phyloP scores from a whole-genome alignment of 2,329 filamentous ascomycete species.

The Clarireedia homoeocarpa region DNA sequence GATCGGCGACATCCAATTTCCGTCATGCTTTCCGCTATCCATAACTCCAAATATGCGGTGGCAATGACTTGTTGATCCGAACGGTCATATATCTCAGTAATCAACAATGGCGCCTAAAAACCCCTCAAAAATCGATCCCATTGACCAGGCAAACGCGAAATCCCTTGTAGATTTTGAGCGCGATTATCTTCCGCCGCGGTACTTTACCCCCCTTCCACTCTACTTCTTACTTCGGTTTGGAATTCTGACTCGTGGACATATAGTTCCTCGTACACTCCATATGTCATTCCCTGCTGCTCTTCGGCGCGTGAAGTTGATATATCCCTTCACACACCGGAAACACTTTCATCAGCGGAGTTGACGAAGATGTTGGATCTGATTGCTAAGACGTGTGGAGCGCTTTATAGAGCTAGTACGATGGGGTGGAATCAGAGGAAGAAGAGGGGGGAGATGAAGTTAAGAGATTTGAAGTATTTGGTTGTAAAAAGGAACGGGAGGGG shows the following conservation, averaged over 20 bases:
- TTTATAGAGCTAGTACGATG: slow-evolving; percentile 53
- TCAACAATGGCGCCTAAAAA: background rate
- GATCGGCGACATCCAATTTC: background rate
- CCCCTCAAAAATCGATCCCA: slow-evolving; percentile 13
- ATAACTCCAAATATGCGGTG: background rate
- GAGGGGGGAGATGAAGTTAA: slow-evolving; percentile 58
- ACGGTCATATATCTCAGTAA: too few species aligned
- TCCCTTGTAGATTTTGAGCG: slow-evolving; percentile 40
- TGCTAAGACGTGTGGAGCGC: slow-evolving; percentile 52
- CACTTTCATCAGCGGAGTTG: slow-evolving; percentile 39
- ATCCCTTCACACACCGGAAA: slow-evolving; percentile 33
- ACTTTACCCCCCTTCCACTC: background rate
- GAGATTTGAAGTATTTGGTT: slow-evolving; percentile 61
- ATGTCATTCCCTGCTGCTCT: background rate
- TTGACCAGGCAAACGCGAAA: slow-evolving; percentile 43
- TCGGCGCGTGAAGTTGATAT: slow-evolving; percentile 32
- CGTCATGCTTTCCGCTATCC: background rate
- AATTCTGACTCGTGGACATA: slow-evolving; percentile 12
- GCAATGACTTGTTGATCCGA: background rate
- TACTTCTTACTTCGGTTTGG: background rate
- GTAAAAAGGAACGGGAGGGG: slow-evolving; percentile 36
- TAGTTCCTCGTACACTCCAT: background rate
- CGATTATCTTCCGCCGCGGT: slow-evolving; percentile 38
- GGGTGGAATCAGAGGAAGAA: slow-evolving; percentile 60
- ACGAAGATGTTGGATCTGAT: slow-evolving; percentile 49